Evolutionary conservation across 163 green algal species (phyloP).

Genomic region (Volvox carteri): DNA sequence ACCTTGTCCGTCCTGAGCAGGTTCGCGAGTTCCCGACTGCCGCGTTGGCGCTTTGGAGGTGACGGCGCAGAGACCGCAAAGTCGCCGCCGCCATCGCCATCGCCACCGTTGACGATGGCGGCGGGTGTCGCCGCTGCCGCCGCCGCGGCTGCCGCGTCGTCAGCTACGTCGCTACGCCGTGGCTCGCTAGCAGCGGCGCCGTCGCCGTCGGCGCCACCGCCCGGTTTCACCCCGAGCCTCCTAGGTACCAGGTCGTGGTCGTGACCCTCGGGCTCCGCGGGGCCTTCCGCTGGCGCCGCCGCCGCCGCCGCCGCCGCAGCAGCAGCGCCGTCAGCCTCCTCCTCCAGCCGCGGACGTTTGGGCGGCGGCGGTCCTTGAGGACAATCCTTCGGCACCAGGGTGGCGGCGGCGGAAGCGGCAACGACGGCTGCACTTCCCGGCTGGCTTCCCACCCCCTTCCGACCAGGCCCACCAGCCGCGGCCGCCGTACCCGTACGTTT

Average conservation of each 20-base stretch:
- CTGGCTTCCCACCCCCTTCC: neutral
- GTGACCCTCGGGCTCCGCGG: no score
- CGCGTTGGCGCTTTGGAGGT: neutral
- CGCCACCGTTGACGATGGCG: no score
- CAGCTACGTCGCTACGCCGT: neutral
- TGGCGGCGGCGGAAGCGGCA: no score
- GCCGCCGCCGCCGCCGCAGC: no score
- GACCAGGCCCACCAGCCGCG: neutral
- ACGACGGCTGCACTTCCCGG: no score
- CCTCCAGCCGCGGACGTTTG: neutral
- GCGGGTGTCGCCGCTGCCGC: neutral
- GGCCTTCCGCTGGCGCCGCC: no score
- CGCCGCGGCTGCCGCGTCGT: neutral
- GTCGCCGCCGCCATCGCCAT: neutral
- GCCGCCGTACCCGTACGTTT: neutral
- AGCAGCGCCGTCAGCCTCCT: no score
- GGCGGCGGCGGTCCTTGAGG: no score
- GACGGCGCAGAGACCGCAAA: neutral
- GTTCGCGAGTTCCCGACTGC: slow-evolving; percentile 4
- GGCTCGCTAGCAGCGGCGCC: neutral
- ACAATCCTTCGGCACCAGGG: no score
- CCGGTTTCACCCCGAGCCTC: neutral
- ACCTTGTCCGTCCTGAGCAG: neutral
- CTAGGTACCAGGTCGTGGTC: neutral
- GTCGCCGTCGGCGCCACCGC: neutral